Evolutionary conservation across 306 rosid genomes (phyloP).

Genomic region (Hippophae gyantsensis): DNA sequence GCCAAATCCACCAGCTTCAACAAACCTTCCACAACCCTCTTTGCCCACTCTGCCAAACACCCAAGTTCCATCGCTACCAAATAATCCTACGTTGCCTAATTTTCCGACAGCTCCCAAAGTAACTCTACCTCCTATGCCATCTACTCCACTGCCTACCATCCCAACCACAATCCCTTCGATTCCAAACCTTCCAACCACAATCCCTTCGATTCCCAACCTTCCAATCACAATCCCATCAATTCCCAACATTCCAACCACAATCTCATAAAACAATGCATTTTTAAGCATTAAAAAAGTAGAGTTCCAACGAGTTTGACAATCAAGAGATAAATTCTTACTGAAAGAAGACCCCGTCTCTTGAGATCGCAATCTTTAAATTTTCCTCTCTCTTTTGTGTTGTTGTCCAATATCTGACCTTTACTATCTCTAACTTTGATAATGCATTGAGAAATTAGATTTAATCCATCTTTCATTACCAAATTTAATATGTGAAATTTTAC

Average conservation of each 20-base stretch:
- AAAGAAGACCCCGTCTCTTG: no score
- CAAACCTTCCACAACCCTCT: slow-evolving; percentile 12
- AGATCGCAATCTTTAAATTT: no score
- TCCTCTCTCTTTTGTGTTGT: no score
- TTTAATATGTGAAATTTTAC: no score
- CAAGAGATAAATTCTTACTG: no score
- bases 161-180: slow-evolving; percentile 13
- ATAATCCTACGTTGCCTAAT: neutral
- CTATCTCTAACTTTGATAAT: no score
- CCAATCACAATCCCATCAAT: slow-evolving; percentile 11
- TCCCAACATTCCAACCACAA: slow-evolving; percentile 15
- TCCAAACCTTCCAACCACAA: slow-evolving; percentile 16
- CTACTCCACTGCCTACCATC: slow-evolving; percentile 11
- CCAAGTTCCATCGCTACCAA: slow-evolving; percentile 7
- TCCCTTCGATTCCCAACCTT: slow-evolving; percentile 14
- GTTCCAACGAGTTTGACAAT: no score
- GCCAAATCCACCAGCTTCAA: slow-evolving; percentile 6
- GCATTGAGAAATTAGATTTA: no score
- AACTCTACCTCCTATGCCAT: slow-evolving; percentile 16
- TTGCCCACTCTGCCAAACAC: slow-evolving; percentile 19
- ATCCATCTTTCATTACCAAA: no score
- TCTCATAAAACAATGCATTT: no score
- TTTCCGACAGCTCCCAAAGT: slow-evolving; percentile 11
- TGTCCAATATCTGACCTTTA: no score
- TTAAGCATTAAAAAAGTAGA: no score